phyloP scores from a whole-genome alignment of 2,329 filamentous ascomycete species.

The Claviceps spartinae region DNA sequence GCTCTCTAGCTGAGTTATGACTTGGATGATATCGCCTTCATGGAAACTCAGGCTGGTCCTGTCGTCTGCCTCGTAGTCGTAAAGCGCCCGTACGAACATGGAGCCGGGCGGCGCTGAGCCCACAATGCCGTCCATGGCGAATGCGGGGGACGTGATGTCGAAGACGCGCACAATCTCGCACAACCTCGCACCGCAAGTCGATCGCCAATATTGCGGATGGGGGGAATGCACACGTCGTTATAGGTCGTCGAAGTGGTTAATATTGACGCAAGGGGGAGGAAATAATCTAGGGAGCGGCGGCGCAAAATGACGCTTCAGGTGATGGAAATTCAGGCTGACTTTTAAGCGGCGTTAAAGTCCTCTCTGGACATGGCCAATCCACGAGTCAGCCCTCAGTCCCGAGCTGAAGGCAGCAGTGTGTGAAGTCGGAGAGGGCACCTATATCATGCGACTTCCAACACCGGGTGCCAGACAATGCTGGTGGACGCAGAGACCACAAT shows the following conservation, averaged over 20 bases:
- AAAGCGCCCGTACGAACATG: conserved; percentile 89
- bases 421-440: conserved; percentile 6
- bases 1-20: conserved; percentile 94
- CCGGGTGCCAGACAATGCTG: not conserved
- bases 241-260: not conserved
- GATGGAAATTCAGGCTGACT: conserved; percentile 1
- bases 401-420: conserved; percentile 14
- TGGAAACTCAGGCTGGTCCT: conserved; percentile 93
- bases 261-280: not conserved
- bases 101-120: conserved; percentile 48
- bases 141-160: conserved; percentile 1
- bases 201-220: not conserved
- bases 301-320: conserved; percentile 2
- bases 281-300: not conserved
- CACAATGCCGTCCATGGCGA: conserved; percentile 46
- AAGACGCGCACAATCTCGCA: conserved; percentile 1
- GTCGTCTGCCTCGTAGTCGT: conserved; percentile 97
- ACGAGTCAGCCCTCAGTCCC: conserved; percentile 16
- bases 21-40: conserved; percentile 93
- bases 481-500: not conserved
- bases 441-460: conserved; percentile 9
- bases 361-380: conserved; percentile 22
- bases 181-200: not conserved
- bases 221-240: not conserved
- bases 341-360: conserved; percentile 16